Base-by-base conservation (phyloP, 1,139 yeast genomes). In the Kurtzmaniella quercitrusa region DNA sequence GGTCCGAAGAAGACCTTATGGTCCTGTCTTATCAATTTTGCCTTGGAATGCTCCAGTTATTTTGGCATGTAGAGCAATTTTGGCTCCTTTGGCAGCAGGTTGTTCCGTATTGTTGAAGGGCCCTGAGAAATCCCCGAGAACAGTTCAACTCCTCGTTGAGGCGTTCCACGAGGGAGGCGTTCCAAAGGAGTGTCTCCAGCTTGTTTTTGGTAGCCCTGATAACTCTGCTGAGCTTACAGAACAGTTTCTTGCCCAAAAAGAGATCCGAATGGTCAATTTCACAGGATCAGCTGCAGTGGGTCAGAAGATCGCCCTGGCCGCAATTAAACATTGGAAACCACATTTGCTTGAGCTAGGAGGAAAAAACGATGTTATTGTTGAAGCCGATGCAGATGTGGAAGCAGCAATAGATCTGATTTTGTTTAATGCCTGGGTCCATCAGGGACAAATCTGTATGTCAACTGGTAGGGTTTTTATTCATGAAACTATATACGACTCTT, bases 41-140 rank as follows among this genome's bases (percentile, higher is more conserved):
- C 73, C 79, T 1, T 73, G 78, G 79, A 74, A 73, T 56, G 78
- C 77, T 0, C 77, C 79, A 1, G 66, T 66, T 1, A 57, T 75
- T 25, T 59, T 75, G 38, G 58, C 65, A 7, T 59, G 62, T 12
- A 56, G 78, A 45, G 58, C 75, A 2, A 60, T 73, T 2, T 50
- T 60, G 17, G 73, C 74, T 4, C 79, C 79, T 2, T 56, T 74
- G 42, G 70, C 73, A 25, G 78, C 79, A n/a, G 79, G 79, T 1
- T 73, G 78, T 50, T 70, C 77, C 0, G 77, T 74, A n/a, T 53
- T 73, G 14, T 48, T 64, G 37, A 72, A 72, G 46, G 56, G 74
- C 0, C 58, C 72, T 3, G 76, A 73, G 41, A 58, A 63, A 42
- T 58, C 75, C 2, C 68, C 77, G 0, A 45, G 47, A 34, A 41